Evolutionary conservation across 495 filamentous ascomycete species (phyloP).

Genomic region (Mytilinidion resinicola): DNA sequence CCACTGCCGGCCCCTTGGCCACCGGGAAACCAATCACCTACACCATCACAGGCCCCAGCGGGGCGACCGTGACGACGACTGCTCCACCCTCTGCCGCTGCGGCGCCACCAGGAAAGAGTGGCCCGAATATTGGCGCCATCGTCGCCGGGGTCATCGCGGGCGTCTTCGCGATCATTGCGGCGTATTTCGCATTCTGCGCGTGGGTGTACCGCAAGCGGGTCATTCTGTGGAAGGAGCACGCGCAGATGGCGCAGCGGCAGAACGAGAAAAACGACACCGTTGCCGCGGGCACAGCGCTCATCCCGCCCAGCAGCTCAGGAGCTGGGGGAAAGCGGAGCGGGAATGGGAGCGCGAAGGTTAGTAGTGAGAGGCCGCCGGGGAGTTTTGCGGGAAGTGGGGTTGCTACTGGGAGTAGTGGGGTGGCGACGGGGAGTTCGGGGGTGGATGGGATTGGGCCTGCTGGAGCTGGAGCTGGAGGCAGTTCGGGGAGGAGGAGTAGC

Average conservation of each 20-base stretch:
- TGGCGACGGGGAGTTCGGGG: not conserved
- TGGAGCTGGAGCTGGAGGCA: constrained; percentile 14
- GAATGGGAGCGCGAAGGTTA: not conserved
- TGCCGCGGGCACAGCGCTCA: constrained; percentile 4
- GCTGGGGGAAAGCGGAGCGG: not conserved
- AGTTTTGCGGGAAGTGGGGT: not conserved
- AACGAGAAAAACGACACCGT: constrained; percentile 21
- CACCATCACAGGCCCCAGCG: constrained; percentile 53
- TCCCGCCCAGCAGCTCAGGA: not conserved
- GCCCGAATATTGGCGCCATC: constrained; percentile 48
- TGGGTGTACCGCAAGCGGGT: constrained; percentile 64
- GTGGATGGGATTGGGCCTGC: constrained; percentile 27
- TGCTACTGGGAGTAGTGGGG: not conserved
- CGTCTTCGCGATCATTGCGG: constrained; percentile 49
- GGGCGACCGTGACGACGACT: constrained; percentile 50
- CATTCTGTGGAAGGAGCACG: constrained; percentile 54
- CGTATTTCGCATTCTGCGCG: constrained; percentile 64
- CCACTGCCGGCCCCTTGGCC: constrained; percentile 60
- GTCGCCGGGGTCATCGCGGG: constrained; percentile 59
- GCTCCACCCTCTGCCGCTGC: constrained; percentile 31
- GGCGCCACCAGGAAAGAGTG: constrained; percentile 11
- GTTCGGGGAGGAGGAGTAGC: constrained; percentile 31
- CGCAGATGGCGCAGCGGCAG: constrained; percentile 47
- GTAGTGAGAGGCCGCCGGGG: not conserved
- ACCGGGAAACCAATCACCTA: constrained; percentile 59